Conservation (phyloP, 164 flowering plant genomes). For the Houttuynia cordata region DNA sequence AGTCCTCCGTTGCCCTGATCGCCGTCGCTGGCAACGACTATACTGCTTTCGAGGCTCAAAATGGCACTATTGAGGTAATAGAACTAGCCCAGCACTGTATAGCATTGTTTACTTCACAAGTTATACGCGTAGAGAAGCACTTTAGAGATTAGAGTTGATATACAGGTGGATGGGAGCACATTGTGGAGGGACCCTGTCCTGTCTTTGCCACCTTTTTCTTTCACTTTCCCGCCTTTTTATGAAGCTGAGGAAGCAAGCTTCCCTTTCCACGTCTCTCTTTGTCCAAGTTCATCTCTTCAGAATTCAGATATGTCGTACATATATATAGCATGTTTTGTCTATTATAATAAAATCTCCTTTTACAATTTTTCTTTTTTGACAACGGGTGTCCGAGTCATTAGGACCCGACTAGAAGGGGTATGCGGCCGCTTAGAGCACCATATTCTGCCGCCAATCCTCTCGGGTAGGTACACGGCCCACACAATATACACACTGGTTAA, state of each 20-base stretch:
- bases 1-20: constrained; percentile 30
- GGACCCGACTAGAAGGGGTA: too few relatives aligned
- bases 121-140: not conserved
- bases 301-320: too few relatives aligned
- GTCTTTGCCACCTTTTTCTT: not conserved
- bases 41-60: constrained; percentile 10
- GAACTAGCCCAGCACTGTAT: too few relatives aligned
- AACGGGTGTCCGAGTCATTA: too few relatives aligned
- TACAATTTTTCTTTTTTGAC: too few relatives aligned
- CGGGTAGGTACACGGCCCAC: too few relatives aligned
- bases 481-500: too few relatives aligned
- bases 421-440: too few relatives aligned
- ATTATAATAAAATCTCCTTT: too few relatives aligned
- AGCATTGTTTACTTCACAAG: not conserved
- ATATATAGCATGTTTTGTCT: too few relatives aligned
- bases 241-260: not conserved
- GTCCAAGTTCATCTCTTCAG: too few relatives aligned
- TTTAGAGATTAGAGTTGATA: not conserved
- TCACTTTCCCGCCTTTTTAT: not conserved
- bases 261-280: not conserved
- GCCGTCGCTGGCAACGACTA: constrained; percentile 49
- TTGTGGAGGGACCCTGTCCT: not conserved
- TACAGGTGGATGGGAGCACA: not conserved
- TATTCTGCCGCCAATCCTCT: too few relatives aligned
- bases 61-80: constrained; percentile 15